Evolutionary conservation across 495 filamentous ascomycete species (phyloP).

Genomic region (Aspergillus campestris): DNA sequence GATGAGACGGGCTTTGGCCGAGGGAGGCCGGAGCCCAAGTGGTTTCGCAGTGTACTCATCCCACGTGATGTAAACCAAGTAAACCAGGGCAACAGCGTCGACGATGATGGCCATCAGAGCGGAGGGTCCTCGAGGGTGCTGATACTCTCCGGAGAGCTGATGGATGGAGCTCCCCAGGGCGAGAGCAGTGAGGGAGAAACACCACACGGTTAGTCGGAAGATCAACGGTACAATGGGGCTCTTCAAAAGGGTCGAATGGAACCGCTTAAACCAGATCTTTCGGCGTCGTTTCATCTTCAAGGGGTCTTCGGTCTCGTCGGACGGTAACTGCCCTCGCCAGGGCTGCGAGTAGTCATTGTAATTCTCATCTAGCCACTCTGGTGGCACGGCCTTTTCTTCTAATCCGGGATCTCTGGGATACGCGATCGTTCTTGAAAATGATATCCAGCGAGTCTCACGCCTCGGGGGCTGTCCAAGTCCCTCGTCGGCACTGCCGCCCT

Average conservation of each 20-base stretch:
- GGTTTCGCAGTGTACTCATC: constrained; percentile 96
- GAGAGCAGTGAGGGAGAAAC: constrained; percentile 75
- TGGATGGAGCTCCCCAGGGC: constrained; percentile 70
- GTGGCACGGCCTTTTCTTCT: constrained; percentile 43
- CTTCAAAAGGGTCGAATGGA: constrained; percentile 52
- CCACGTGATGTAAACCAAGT: constrained; percentile 86
- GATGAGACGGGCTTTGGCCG: constrained; percentile 77
- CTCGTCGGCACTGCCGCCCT: constrained; percentile 10
- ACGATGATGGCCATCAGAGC: constrained; percentile 86
- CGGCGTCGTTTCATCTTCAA: constrained; percentile 32
- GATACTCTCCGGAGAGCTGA: constrained; percentile 41
- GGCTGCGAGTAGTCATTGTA: constrained; percentile 47
- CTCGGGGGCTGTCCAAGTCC: constrained; percentile 9
- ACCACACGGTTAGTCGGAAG: constrained; percentile 74
- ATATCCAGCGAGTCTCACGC: constrained; percentile 52
- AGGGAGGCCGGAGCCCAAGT: constrained; percentile 71
- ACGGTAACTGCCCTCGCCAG: constrained; percentile 41
- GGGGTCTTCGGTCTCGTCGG: constrained; percentile 42
- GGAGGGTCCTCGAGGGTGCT: constrained; percentile 55
- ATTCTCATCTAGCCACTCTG: constrained; percentile 53
- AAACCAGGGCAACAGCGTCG: constrained; percentile 80
- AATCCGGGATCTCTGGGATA: constrained; percentile 40
- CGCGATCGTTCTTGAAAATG: constrained; percentile 47
- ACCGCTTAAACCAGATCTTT: constrained; percentile 46
- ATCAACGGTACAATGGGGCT: constrained; percentile 81